Percentiles rank a stretch among this genome's conserved stretches.
These are phyloP conservation scores for Suhomyces kunorum DNA, from an alignment of 1,139 yeast species.

Conservation along the genomic window DNA sequence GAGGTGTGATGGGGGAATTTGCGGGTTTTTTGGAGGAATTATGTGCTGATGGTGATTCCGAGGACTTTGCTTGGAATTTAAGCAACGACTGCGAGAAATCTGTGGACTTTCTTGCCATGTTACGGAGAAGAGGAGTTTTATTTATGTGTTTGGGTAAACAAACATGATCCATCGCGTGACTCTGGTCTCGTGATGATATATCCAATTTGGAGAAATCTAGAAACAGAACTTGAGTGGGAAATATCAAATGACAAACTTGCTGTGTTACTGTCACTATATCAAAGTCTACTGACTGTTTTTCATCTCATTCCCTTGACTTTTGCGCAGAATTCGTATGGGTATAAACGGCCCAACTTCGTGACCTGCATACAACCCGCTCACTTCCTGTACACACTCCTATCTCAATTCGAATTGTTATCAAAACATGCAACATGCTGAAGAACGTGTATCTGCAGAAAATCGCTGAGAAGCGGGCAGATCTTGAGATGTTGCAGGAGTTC, in stretches of 20 bases:
- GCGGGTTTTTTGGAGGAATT: neutral
- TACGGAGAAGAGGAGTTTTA: slow-evolving; percentile 1
- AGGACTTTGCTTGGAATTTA: slow-evolving; percentile 15
- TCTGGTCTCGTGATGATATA: neutral
- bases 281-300: neutral
- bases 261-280: too few species aligned
- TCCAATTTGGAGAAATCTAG: too few species aligned
- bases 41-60: neutral
- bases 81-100: slow-evolving; percentile 24
- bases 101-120: slow-evolving; percentile 26
- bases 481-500: slow-evolving; percentile 52
- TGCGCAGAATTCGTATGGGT: neutral
- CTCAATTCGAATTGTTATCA: neutral
- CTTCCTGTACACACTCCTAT: neutral
- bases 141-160: slow-evolving; percentile 7
- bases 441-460: slow-evolving; percentile 32
- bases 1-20: neutral
- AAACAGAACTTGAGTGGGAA: too few species aligned
- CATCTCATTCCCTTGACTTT: too few species aligned
- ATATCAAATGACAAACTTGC: too few species aligned
- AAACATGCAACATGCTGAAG: slow-evolving; percentile 17
- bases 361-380: slow-evolving; percentile 1
- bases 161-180: slow-evolving; percentile 3
- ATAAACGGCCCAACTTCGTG: neutral
- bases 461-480: slow-evolving; percentile 52